A percentile compares a stretch with the other conserved stretches of the same genome.
These are phyloP conservation scores for Aspergillus piperis DNA, from an alignment of 2,329 filamentous ascomycete genomes.

Conservation along the genomic window DNA sequence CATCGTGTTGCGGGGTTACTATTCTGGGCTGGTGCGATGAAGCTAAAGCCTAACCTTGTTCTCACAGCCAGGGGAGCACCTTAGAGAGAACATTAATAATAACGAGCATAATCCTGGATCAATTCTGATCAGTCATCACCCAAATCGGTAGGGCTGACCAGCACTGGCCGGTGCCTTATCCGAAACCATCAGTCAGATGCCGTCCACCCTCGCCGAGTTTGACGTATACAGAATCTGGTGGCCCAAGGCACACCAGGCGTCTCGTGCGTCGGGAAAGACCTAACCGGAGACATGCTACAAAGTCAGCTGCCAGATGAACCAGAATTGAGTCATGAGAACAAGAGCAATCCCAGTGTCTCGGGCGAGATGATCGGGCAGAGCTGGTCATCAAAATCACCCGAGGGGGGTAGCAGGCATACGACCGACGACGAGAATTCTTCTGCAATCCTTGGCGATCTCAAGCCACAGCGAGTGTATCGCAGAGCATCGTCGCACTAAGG, in stretches of 20 bases:
- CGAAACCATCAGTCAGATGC: background rate
- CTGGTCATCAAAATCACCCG: background rate
- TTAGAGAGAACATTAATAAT: background rate
- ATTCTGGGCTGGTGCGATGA: conserved; percentile 6
- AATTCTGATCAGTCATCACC: background rate
- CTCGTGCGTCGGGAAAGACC: conserved; percentile 6
- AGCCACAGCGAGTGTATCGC: background rate
- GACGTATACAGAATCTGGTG: background rate
- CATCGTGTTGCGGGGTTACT: conserved; percentile 6
- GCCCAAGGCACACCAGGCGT: background rate
- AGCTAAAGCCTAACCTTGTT: conserved; percentile 8
- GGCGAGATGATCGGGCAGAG: background rate
- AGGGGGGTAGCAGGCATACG: background rate
- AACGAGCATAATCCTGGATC: background rate
- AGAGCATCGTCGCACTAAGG: background rate
- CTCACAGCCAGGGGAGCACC: background rate
- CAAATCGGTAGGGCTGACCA: background rate
- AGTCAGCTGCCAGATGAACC: conserved; percentile 4
- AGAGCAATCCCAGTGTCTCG: background rate
- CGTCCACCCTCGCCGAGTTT: background rate
- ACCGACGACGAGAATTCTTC: background rate
- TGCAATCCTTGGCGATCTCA: background rate
- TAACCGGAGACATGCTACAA: conserved; percentile 2
- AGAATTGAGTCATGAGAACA: conserved; percentile 1
- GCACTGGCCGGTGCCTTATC: background rate